Evolutionary conservation across 139 green algal species (phyloP).

Genomic region (Chlamydomonas schloesseri): DNA sequence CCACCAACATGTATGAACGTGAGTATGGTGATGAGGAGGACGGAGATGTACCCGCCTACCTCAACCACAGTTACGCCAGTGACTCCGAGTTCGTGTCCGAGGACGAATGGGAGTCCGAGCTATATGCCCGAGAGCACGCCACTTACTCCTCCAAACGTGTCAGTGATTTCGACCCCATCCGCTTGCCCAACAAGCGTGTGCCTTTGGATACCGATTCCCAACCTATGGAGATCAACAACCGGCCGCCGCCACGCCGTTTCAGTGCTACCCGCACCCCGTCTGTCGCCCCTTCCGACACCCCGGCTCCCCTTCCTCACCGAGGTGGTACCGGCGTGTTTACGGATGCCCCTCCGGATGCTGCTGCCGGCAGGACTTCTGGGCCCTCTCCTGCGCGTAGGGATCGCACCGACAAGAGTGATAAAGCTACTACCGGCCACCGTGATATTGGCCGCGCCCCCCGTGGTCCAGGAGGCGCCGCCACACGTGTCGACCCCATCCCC

Average conservation of each 20-base stretch:
- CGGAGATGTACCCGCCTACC: no score
- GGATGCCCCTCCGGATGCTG: no score
- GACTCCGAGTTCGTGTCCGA: no score
- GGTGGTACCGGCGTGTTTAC: not conserved
- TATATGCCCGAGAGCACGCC: not conserved
- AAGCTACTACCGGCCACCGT: not conserved
- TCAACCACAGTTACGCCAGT: no score
- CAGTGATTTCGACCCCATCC: constrained; percentile 1
- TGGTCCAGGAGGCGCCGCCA: not conserved
- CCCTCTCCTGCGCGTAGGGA: not conserved
- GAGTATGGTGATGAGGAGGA: no score
- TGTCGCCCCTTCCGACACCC: not conserved
- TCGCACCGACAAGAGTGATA: not conserved
- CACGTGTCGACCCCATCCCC: not conserved
- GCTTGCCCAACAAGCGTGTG: not conserved
- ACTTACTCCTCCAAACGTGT: not conserved
- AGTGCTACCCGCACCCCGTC: not conserved
- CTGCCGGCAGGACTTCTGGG: no score
- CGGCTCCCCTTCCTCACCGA: not conserved
- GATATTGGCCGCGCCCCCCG: not conserved
- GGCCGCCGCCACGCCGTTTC: not conserved
- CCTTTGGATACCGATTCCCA: not conserved
- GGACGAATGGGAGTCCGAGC: not conserved
- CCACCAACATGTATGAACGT: no score
- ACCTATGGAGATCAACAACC: not conserved